Evolutionary conservation across 208 protist species (phyloP).

Genomic region (Leishmania tarentolae): DNA sequence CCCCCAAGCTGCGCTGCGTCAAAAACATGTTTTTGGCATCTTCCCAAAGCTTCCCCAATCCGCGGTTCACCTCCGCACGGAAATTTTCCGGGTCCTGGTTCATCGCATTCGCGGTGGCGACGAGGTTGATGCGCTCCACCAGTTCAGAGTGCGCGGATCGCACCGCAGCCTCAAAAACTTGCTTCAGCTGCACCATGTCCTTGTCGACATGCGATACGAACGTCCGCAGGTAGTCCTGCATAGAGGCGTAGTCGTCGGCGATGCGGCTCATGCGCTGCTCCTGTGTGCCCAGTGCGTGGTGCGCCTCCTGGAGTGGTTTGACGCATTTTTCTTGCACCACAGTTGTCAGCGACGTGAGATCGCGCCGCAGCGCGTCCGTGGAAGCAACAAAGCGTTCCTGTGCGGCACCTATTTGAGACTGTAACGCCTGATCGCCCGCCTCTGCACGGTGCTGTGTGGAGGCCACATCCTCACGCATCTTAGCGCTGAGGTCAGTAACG

Average conservation of each 20-base stretch:
- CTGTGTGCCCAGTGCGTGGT: slow-evolving; percentile 32
- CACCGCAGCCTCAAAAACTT: slow-evolving; percentile 66
- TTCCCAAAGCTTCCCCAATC: slow-evolving; percentile 66
- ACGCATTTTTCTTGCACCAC: slow-evolving; percentile 47
- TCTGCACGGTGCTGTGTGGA: slow-evolving; percentile 30
- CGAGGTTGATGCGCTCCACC: slow-evolving; percentile 69
- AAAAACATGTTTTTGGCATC: slow-evolving; percentile 61
- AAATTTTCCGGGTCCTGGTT: slow-evolving; percentile 47
- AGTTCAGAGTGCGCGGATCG: slow-evolving; percentile 74
- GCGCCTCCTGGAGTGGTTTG: slow-evolving; percentile 39
- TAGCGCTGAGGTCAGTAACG: slow-evolving; percentile 59
- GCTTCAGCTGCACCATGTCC: slow-evolving; percentile 53
- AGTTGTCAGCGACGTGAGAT: slow-evolving; percentile 28
- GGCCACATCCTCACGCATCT: slow-evolving; percentile 40
- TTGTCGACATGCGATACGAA: slow-evolving; percentile 57
- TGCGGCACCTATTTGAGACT: slow-evolving; percentile 38
- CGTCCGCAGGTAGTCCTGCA: slow-evolving; percentile 51
- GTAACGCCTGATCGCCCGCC: slow-evolving; percentile 37
- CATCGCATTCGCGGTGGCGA: slow-evolving; percentile 42
- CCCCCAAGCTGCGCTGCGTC: slow-evolving; percentile 53
- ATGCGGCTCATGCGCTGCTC: slow-evolving; percentile 34
- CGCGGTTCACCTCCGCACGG: slow-evolving; percentile 61
- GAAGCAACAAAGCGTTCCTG: slow-evolving; percentile 43
- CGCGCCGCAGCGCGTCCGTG: slow-evolving; percentile 28
- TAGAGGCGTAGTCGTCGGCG: slow-evolving; percentile 38